Evolutionary conservation across 73 alveolate species (phyloP).

Genomic region (Stentor roeselii): DNA sequence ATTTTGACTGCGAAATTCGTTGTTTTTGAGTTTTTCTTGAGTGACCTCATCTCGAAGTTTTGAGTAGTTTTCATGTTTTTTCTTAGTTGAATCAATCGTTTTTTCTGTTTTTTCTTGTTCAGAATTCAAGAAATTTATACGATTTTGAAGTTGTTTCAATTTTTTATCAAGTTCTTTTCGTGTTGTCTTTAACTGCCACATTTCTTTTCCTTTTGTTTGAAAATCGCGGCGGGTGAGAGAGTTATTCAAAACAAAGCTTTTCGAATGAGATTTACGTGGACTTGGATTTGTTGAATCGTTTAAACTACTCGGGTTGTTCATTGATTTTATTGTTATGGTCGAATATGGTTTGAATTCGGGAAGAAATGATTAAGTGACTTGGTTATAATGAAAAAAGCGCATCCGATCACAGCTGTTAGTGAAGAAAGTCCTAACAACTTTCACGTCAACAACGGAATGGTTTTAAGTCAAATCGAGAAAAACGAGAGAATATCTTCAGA

Average conservation of each 20-base stretch:
- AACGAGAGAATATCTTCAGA: no score
- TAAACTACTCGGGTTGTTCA: no score
- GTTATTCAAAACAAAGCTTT: background rate
- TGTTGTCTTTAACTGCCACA: background rate
- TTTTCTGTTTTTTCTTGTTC: background rate
- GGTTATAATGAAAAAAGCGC: no score
- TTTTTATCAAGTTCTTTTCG: background rate
- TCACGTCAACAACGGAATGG: no score
- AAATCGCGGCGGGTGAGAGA: background rate
- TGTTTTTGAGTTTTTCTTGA: background rate
- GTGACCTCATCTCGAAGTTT: background rate
- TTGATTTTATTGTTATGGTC: no score
- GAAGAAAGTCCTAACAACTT: no score
- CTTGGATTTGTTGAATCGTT: background rate
- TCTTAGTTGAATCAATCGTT: background rate
- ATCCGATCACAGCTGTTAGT: no score
- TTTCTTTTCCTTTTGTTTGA: background rate
- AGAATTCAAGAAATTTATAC: background rate
- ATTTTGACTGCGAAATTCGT: background rate
- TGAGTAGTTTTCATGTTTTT: background rate
- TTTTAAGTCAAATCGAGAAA: no score
- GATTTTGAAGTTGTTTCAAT: background rate
- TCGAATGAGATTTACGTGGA: background rate
- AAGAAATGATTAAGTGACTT: no score
- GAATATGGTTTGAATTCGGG: no score